Base-by-base conservation (phyloP, 768 basidiomycete species). In the Tremella yokohamensis region DNA sequence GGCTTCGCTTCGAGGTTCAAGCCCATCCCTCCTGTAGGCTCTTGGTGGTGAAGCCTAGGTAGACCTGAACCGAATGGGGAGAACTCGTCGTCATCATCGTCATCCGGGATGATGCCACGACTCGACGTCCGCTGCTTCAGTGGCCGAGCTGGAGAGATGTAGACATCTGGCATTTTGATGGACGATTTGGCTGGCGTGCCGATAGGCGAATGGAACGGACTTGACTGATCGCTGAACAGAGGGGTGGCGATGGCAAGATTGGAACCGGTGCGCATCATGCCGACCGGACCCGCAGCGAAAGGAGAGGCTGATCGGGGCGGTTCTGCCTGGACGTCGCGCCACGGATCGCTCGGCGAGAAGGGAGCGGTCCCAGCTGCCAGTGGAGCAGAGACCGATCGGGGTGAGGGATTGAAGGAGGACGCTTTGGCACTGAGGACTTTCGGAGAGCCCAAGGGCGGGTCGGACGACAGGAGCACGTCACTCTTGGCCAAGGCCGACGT, bases 161-260 rank as follows among this genome's bases (percentile, higher is more conserved):
- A 70, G 1, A 63, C 51, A 25, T 72, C 73, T 1, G 68, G 68
- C 60, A 70, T 62, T 29, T 66, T 68, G 49, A 61, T 59, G 7
- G 62, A 53, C 12, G 50, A 54, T 39, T 65, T 56, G 24, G 63
- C 63, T 6, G 73, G 70, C 12, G 70, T 72, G 12, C 70, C 70
- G 20, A 70, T 54, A 3, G 73, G 73, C 8, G 69, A 72, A 42
- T 70, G 70, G 49, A 72, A 74, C 1, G 70, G 70, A 19, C 66
- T 69, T 2, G 65, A 62, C 37, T 66, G 61, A 60, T 90, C 88
- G 48, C 89, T 87, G 45, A 91, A 81, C 20, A 96, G 80, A 3
- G 92, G 92, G 0, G 90, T 88, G 8, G 91, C 91, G 60, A 94
- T 92, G 37, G 91, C 91, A 8, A 96, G 82, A 72, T 90, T 94